Evolutionary conservation across 352 stramenopile genomes (phyloP).

Genomic region (Pythium grandisporangium): DNA sequence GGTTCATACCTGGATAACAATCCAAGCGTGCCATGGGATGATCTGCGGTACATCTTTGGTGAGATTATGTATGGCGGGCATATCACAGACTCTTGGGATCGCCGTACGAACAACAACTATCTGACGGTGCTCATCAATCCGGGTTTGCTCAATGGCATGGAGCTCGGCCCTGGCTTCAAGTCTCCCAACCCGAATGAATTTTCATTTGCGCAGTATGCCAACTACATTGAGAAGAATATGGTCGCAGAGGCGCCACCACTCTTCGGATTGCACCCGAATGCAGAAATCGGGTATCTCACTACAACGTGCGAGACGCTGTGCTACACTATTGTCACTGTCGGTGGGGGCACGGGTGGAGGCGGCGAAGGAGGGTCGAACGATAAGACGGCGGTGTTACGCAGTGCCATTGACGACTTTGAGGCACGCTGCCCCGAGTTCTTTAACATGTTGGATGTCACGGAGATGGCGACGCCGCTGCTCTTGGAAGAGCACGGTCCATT

Average conservation of each 20-base stretch:
- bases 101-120: slow-evolving; percentile 94
- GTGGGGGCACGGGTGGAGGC: slow-evolving; percentile 51
- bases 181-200: slow-evolving; percentile 82
- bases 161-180: slow-evolving; percentile 93
- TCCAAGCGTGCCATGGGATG: slow-evolving; percentile 88
- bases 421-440: slow-evolving; percentile 87
- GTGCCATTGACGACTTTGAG: slow-evolving; percentile 89
- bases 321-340: slow-evolving; percentile 90
- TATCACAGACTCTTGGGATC: slow-evolving; percentile 94
- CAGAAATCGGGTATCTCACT: slow-evolving; percentile 94
- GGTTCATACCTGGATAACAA: slow-evolving; percentile 93
- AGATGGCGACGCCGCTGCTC: slow-evolving; percentile 83
- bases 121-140: slow-evolving; percentile 85
- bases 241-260: slow-evolving; percentile 87
- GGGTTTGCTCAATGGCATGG: slow-evolving; percentile 81
- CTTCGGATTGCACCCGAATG: slow-evolving; percentile 93
- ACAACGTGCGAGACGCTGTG: slow-evolving; percentile 89
- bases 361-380: slow-evolving; percentile 52
- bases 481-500: slow-evolving; percentile 87
- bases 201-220: slow-evolving; percentile 75
- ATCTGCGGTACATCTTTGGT: slow-evolving; percentile 94
- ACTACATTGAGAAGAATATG: slow-evolving; percentile 93
- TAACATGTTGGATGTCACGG: slow-evolving; percentile 88
- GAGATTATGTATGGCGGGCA: slow-evolving; percentile 97
- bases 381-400: slow-evolving; percentile 66